Percentiles rank a stretch among this genome's conserved stretches.
Evolutionary conservation across 1,284 basidiomycete species (phyloP).

Genomic region (Hypsizygus ulmarius): DNA sequence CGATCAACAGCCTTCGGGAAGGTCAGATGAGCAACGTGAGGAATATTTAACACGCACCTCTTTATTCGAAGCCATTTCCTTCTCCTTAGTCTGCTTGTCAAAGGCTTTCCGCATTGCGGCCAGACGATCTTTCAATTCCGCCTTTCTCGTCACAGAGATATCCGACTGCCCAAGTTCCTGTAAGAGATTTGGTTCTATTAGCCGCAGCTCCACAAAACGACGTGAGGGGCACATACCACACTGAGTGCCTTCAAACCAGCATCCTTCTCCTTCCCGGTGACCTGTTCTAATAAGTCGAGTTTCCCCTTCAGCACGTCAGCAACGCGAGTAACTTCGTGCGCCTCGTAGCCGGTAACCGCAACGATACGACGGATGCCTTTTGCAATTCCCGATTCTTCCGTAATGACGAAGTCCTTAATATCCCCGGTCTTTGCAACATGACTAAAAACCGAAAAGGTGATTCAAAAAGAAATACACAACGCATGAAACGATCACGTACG

Average conservation of each 20-base stretch:
- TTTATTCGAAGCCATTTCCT: constrained; percentile 77
- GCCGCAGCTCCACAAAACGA: background rate
- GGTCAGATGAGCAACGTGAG: constrained; percentile 4
- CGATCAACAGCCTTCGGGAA: constrained; percentile 63
- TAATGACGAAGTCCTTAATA: constrained; percentile 94
- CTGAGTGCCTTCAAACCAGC: constrained; percentile 78
- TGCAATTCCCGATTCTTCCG: constrained; percentile 95
- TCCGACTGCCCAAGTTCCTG: constrained; percentile 89
- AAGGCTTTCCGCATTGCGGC: constrained; percentile 76
- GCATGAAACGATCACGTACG: constrained; percentile 52
- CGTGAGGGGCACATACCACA: constrained; percentile 52
- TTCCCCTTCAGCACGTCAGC: constrained; percentile 66
- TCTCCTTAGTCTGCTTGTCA: constrained; percentile 84
- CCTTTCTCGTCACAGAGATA: constrained; percentile 85
- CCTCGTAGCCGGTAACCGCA: constrained; percentile 94
- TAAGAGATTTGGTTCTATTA: background rate
- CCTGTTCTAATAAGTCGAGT: constrained; percentile 63
- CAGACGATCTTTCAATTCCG: constrained; percentile 76
- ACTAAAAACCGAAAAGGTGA: constrained; percentile 35
- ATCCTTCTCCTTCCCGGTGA: constrained; percentile 84
- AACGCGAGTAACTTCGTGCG: constrained; percentile 73
- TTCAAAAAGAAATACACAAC: background rate
- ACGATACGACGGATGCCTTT: constrained; percentile 96
- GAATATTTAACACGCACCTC: constrained; percentile 45
- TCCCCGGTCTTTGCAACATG: constrained; percentile 95